Evolutionary conservation across 495 filamentous ascomycete species (phyloP).

Genomic region (Parathielavia hyrcaniae): DNA sequence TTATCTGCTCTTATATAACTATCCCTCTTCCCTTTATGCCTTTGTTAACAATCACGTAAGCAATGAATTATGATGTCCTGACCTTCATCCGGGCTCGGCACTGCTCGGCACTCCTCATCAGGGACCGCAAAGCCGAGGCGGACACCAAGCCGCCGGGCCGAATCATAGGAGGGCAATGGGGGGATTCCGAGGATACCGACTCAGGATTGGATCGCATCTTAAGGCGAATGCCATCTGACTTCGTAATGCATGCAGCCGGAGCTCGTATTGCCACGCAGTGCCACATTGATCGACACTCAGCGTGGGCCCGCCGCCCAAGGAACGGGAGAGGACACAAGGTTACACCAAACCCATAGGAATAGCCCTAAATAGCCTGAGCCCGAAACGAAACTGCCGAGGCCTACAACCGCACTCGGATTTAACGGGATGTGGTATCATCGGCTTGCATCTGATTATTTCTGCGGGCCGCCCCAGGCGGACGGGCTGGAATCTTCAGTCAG

Average conservation of each 20-base stretch:
- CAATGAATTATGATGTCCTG: too few relatives aligned
- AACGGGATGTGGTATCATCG: neutral
- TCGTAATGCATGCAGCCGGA: conserved; percentile 5
- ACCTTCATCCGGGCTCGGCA: too few relatives aligned
- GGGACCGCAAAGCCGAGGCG: too few relatives aligned
- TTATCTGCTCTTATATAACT: neutral
- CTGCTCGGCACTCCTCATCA: too few relatives aligned
- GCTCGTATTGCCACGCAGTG: conserved; percentile 9
- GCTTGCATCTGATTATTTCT: too few relatives aligned
- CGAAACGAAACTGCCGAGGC: too few relatives aligned
- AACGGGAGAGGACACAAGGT: neutral
- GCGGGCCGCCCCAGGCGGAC: too few relatives aligned
- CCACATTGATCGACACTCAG: conserved; percentile 12
- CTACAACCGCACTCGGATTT: too few relatives aligned
- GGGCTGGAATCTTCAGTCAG: too few relatives aligned
- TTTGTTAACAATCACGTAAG: too few relatives aligned
- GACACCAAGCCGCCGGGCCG: too few relatives aligned
- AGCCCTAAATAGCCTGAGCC: too few relatives aligned
- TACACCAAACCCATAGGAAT: neutral
- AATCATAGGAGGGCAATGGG: neutral
- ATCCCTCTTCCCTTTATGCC: neutral
- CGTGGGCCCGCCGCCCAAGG: neutral
- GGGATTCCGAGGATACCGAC: neutral
- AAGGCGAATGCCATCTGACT: neutral
- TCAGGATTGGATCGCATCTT: neutral